A percentile compares a stretch with the other conserved stretches of the same genome.
Evolutionary conservation across 768 basidiomycete species (phyloP).

Genomic region (Pholiota molesta): DNA sequence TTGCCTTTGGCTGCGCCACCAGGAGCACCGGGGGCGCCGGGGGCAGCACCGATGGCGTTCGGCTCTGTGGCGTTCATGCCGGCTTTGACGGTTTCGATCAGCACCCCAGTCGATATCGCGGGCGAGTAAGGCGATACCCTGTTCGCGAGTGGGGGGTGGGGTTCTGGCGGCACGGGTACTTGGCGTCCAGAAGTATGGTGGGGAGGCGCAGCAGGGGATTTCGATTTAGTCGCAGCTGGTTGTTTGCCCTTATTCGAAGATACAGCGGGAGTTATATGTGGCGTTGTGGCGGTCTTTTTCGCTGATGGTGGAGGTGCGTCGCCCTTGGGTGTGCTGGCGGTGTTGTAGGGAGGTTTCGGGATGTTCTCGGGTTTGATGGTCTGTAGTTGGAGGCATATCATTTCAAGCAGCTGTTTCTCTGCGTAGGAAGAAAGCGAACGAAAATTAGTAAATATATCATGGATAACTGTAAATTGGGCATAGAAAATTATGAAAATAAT

Average conservation of each 20-base stretch:
- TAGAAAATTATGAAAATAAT: neutral
- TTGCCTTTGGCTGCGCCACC: constrained; percentile 65
- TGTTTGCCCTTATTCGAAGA: constrained; percentile 54
- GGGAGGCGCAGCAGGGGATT: constrained; percentile 33
- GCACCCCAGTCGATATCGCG: constrained; percentile 71
- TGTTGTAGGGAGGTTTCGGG: constrained; percentile 65
- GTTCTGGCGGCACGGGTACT: constrained; percentile 76
- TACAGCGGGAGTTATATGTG: constrained; percentile 25
- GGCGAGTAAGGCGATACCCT: constrained; percentile 85
- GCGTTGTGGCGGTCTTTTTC: constrained; percentile 17
- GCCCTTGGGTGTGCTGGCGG: constrained; percentile 16
- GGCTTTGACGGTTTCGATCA: constrained; percentile 84
- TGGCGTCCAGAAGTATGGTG: constrained; percentile 36
- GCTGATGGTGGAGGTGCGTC: constrained; percentile 15
- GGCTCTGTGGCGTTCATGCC: constrained; percentile 74
- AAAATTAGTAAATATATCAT: neutral
- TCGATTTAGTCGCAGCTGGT: constrained; percentile 46
- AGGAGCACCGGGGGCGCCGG: constrained; percentile 22
- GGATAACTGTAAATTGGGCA: neutral
- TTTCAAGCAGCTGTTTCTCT: constrained; percentile 83
- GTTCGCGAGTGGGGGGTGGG: constrained; percentile 69
- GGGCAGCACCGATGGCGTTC: constrained; percentile 37
- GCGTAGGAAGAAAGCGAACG: constrained; percentile 4
- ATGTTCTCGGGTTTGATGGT: constrained; percentile 68
- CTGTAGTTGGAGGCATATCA: constrained; percentile 76